Conservation (phyloP, 2,329 filamentous ascomycete genomes). For the Pseudocercospora macadamiae region DNA sequence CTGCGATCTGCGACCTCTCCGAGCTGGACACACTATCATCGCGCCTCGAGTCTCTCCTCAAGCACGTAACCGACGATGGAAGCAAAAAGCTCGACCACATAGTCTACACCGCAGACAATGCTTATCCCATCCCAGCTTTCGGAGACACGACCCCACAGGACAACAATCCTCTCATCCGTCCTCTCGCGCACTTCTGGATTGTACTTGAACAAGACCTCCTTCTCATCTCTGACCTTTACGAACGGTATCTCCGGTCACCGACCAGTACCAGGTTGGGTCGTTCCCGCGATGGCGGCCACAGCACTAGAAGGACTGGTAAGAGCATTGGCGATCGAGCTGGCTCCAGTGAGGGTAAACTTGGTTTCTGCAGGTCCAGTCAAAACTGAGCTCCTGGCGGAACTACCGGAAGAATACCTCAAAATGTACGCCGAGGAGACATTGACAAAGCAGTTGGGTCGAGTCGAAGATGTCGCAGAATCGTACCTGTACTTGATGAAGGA, state of each 20-base stretch:
- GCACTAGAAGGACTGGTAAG: background rate
- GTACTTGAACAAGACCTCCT: background rate
- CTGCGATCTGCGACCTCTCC: background rate
- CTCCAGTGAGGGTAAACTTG: background rate
- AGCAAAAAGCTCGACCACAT: background rate
- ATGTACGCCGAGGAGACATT: background rate
- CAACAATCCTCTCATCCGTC: background rate
- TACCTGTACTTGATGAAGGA: background rate
- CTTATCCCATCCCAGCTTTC: background rate
- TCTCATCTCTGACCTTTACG: background rate
- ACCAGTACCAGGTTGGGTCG: background rate
- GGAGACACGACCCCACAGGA: background rate
- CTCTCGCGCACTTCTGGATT: background rate
- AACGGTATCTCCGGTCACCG: background rate
- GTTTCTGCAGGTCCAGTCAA: background rate
- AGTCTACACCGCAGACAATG: background rate
- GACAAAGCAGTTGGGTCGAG: slow-evolving; percentile 35
- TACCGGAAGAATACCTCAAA: background rate
- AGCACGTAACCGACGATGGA: background rate
- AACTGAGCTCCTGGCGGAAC: background rate
- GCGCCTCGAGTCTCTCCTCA: background rate
- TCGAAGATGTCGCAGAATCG: background rate
- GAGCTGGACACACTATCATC: background rate
- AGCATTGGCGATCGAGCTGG: background rate
- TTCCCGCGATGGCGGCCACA: background rate